These are phyloP conservation scores for Tetraselmis striata DNA, from an alignment of 139 green algal species.

Conservation along the genomic window DNA sequence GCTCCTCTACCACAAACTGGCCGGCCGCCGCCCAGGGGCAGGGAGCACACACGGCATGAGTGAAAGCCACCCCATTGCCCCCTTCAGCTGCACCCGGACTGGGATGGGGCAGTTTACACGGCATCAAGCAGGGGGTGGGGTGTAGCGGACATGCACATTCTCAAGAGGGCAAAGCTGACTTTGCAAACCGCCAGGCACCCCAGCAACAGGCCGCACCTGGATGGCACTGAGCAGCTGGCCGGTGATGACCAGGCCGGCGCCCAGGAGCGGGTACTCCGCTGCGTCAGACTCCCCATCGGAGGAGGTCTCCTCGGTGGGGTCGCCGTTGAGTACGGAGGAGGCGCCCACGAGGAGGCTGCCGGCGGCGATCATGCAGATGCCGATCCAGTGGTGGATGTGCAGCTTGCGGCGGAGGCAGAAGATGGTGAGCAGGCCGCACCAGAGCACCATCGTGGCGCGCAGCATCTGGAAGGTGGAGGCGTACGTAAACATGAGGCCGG, in stretches of 20 bases:
- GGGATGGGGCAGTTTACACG: no score
- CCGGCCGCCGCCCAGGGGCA: no score
- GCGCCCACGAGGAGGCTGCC: conserved; percentile 74
- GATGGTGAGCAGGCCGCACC: conserved; percentile 72
- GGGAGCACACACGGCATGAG: no score
- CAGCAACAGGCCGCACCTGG: not conserved
- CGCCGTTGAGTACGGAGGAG: conserved; percentile 36
- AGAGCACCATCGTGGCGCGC: conserved; percentile 77
- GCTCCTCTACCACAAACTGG: conserved; percentile 87
- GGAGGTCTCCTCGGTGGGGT: not conserved
- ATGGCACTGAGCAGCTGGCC: conserved; percentile 44
- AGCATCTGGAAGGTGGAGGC: conserved; percentile 84
- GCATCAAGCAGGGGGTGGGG: no score
- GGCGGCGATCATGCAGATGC: conserved; percentile 71
- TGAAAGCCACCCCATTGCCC: no score
- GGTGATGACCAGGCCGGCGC: conserved; percentile 62
- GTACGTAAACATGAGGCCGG: conserved; percentile 81
- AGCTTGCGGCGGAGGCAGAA: conserved; percentile 60
- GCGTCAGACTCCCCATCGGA: not conserved
- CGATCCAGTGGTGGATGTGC: conserved; percentile 72
- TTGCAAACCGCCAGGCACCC: no score
- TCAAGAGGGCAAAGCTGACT: no score
- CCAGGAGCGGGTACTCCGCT: conserved; percentile 54
- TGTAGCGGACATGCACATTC: no score
- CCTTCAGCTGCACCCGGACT: no score